phyloP scores from a whole-genome alignment of 176 grass and related monocot species.

The Coix lacrymajobi region DNA sequence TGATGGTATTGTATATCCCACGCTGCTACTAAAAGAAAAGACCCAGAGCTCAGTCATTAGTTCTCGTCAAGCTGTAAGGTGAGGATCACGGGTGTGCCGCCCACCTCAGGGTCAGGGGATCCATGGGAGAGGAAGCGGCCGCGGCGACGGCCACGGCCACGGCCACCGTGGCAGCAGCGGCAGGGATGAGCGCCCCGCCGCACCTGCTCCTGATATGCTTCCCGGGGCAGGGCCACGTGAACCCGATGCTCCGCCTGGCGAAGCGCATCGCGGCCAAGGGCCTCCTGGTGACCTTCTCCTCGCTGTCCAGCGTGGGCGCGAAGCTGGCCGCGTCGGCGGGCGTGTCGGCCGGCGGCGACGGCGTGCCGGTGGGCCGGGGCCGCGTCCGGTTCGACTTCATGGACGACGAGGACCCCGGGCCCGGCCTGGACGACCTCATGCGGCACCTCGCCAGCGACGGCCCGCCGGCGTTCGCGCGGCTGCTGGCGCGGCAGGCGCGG shows the following conservation, averaged over 20 bases:
- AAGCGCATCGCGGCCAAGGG: conserved; percentile 73
- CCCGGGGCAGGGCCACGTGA: conserved; percentile 65
- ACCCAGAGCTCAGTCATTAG: no score
- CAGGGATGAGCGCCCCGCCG: neutral
- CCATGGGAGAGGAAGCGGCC: neutral
- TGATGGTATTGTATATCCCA: neutral
- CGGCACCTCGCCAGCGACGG: conserved; percentile 18
- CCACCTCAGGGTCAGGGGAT: neutral
- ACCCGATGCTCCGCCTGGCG: conserved; percentile 67
- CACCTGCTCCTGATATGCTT: conserved; percentile 64
- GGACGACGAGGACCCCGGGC: conserved; percentile 6
- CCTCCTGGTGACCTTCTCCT: conserved; percentile 56
- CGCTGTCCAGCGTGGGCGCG: conserved; percentile 28
- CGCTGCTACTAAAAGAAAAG: no score
- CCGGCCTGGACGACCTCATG: conserved; percentile 39
- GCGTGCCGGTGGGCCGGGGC: conserved; percentile 37
- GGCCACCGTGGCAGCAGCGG: neutral
- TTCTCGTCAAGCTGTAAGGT: no score
- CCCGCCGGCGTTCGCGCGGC: conserved; percentile 12
- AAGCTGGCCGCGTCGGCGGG: neutral
- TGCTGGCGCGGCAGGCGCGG: conserved; percentile 44
- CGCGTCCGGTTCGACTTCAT: conserved; percentile 75
- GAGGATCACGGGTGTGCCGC: neutral
- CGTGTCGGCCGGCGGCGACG: neutral
- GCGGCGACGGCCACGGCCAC: no score